Evolutionary conservation across 176 grass and related monocot species (phyloP).

Genomic region (Puccinellia tenuiflora): DNA sequence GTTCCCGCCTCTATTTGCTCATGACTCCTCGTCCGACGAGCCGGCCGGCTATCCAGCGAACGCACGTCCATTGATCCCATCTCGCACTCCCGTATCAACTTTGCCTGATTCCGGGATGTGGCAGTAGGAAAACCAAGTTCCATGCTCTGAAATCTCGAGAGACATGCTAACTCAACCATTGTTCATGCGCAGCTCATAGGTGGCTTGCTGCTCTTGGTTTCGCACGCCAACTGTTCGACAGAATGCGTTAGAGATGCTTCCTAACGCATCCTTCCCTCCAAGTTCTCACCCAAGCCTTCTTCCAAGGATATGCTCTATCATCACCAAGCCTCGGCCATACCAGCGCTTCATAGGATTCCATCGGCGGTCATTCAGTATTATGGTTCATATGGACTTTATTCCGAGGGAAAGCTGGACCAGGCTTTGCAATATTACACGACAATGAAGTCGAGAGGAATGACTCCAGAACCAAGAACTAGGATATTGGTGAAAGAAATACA

Average conservation of each 20-base stretch:
- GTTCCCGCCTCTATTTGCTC: too few relatives aligned
- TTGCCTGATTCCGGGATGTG: too few relatives aligned
- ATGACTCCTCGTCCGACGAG: too few relatives aligned
- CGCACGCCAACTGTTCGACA: neutral
- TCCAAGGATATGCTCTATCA: neutral
- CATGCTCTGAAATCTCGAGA: too few relatives aligned
- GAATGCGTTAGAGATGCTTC: neutral
- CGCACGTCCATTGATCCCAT: too few relatives aligned
- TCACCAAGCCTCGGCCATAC: neutral
- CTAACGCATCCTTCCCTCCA: neutral
- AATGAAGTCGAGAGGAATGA: slow-evolving; percentile 63
- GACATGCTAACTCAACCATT: neutral
- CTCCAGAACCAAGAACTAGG: slow-evolving; percentile 50
- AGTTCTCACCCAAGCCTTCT: neutral
- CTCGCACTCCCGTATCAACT: too few relatives aligned
- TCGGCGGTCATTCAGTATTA: slow-evolving; percentile 58
- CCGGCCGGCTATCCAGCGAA: too few relatives aligned
- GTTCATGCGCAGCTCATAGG: neutral
- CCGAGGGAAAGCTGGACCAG: slow-evolving; percentile 48
- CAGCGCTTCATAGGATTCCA: neutral
- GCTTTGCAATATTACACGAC: slow-evolving; percentile 53
- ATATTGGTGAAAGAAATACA: slow-evolving; percentile 53
- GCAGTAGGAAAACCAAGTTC: too few relatives aligned
- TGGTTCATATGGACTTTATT: slow-evolving; percentile 58
- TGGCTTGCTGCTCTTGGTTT: neutral